Evolutionary conservation across 371 early-diverging fungal species (phyloP).

Genomic region (Mucor circinelloides): DNA sequence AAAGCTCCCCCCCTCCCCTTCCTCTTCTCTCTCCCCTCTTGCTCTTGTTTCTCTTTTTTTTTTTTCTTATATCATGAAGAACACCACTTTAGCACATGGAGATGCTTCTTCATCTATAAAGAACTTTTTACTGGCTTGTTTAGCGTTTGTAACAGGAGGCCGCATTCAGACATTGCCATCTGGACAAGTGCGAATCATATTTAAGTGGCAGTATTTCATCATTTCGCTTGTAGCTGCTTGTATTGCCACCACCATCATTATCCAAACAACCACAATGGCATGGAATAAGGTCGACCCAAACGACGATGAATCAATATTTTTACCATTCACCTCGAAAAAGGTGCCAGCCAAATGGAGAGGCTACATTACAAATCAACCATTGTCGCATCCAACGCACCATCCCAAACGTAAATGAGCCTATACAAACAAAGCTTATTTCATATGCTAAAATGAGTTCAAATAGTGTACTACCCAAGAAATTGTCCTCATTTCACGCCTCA

Average conservation of each 20-base stretch:
- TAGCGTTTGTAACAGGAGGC: slow-evolving; percentile 13
- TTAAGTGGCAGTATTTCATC: slow-evolving; percentile 26
- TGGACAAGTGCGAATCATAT: slow-evolving; percentile 10
- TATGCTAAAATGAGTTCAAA: neutral
- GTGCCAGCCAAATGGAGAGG: slow-evolving; percentile 26
- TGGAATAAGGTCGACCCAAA: slow-evolving; percentile 12
- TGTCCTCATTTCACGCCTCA: slow-evolving; percentile 32
- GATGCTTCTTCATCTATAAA: neutral
- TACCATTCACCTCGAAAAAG: slow-evolving; percentile 32
- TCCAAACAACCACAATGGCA: slow-evolving; percentile 1
- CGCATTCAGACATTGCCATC: slow-evolving; percentile 17
- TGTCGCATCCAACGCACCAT: slow-evolving; percentile 17
- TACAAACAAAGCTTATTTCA: neutral
- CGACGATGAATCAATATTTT: slow-evolving; percentile 31
- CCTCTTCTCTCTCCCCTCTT: no score
- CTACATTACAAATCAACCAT: slow-evolving; percentile 26
- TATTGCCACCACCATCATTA: slow-evolving; percentile 3
- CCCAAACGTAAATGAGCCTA: slow-evolving; percentile 29
- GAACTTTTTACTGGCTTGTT: neutral
- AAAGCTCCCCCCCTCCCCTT: neutral
- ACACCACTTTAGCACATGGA: neutral
- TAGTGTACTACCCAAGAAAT: slow-evolving; percentile 53
- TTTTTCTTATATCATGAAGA: neutral
- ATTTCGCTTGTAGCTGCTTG: slow-evolving; percentile 11
- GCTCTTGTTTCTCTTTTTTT: neutral